phyloP scores from a whole-genome alignment of 2,329 filamentous ascomycete genomes.

The Rhexocercosporidium sp. region DNA sequence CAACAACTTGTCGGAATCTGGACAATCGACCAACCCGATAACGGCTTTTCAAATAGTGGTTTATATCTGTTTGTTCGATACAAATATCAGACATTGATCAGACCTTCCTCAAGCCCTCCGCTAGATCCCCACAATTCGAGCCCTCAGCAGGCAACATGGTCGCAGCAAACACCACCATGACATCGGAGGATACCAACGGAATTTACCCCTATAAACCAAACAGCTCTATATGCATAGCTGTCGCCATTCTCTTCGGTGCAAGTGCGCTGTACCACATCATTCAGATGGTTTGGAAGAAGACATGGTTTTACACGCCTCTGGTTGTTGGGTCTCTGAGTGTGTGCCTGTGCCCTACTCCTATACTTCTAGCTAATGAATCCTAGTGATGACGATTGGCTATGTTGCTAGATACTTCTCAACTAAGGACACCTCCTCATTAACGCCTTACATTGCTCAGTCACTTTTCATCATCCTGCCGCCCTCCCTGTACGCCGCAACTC shows the following conservation, averaged over 20 bases:
- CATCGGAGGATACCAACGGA: not conserved
- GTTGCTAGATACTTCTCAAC: slow-evolving; percentile 27
- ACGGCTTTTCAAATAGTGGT: too few relatives aligned
- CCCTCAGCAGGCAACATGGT: not conserved
- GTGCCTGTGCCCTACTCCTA: not conserved
- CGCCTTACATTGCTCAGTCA: slow-evolving; percentile 38
- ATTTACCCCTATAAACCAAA: slow-evolving; percentile 26
- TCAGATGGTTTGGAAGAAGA: slow-evolving; percentile 26
- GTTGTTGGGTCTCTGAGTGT: slow-evolving; percentile 28
- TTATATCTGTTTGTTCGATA: too few relatives aligned
- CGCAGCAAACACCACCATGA: not conserved
- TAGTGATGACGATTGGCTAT: slow-evolving; percentile 36
- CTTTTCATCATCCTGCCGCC: slow-evolving; percentile 40
- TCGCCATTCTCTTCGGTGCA: slow-evolving; percentile 23
- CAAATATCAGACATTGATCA: too few relatives aligned
- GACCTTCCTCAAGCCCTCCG: too few relatives aligned
- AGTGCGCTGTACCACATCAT: slow-evolving; percentile 26
- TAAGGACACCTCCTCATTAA: slow-evolving; percentile 40
- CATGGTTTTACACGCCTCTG: slow-evolving; percentile 31
- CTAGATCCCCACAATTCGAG: not conserved
- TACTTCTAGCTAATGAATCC: not conserved
- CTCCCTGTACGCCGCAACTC: slow-evolving; percentile 41
- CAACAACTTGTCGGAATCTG: too few relatives aligned
- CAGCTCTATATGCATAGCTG: slow-evolving; percentile 9
- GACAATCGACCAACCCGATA: too few relatives aligned